Percentiles rank a stretch among this genome's conserved stretches.
phyloP scores from a whole-genome alignment of 306 rosid genomes.

The Cucurbita argyrosperma region DNA sequence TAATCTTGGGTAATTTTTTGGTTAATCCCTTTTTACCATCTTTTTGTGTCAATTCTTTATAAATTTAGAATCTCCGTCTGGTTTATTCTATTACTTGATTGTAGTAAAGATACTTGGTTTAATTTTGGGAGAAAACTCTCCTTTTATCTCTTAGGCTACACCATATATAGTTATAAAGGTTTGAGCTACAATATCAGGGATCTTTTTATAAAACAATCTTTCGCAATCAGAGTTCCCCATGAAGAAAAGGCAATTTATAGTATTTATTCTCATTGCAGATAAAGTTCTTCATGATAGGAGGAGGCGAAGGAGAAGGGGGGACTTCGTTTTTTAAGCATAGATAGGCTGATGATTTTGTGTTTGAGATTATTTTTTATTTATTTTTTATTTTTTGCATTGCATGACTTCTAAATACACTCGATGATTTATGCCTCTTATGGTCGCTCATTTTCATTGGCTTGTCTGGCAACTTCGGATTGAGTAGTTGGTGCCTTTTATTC shows the following conservation, averaged over 20 bases:
- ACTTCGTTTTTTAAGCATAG: background rate
- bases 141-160: background rate
- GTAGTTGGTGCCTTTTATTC: background rate
- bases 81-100: background rate
- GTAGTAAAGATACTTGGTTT: background rate
- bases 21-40: background rate
- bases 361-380: background rate
- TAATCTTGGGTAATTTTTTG: too few species aligned
- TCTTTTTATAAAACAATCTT: background rate
- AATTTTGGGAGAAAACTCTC: background rate
- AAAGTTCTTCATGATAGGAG: background rate
- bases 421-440: background rate
- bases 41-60: background rate
- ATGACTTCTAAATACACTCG: background rate
- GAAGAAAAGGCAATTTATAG: background rate
- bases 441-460: background rate
- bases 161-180: background rate
- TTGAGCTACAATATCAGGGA: background rate
- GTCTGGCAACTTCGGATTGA: background rate
- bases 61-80: background rate
- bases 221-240: background rate
- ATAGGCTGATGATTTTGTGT: background rate
- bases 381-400: background rate
- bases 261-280: background rate
- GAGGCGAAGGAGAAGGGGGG: background rate